Percentiles rank a stretch among this genome's conserved stretches.
Conservation (phyloP, 2,329 filamentous ascomycete genomes). For the Pseudopithomyces chartarum region DNA sequence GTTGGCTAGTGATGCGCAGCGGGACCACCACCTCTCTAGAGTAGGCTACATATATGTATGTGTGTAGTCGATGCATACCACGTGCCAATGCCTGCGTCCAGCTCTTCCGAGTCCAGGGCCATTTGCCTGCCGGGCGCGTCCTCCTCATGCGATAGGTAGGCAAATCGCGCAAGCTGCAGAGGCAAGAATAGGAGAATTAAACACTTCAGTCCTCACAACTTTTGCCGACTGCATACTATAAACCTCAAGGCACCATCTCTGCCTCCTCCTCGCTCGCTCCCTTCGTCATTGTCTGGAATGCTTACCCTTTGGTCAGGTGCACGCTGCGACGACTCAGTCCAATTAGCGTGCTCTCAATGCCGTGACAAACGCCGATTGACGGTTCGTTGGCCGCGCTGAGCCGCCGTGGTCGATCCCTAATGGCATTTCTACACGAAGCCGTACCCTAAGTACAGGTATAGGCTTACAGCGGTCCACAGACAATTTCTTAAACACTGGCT, state of each 20-base stretch:
- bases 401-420: constrained; percentile 11
- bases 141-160: background rate
- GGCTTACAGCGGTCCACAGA: constrained; percentile 12
- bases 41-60: no score
- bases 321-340: background rate
- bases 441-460: constrained; percentile 17
- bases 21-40: no score
- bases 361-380: constrained; percentile 3
- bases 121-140: background rate
- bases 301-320: background rate
- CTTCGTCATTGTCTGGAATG: background rate
- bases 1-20: no score
- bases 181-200: constrained; percentile 5
- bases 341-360: background rate
- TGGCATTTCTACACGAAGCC: constrained; percentile 15
- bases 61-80: no score
- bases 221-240: constrained; percentile 4
- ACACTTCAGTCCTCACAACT: background rate
- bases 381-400: constrained; percentile 5
- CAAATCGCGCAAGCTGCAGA: background rate
- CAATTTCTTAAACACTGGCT: constrained; percentile 7
- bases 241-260: background rate
- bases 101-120: no score
- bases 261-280: background rate
- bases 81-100: no score